Evolutionary conservation across 441 rosid species (phyloP).

Genomic region (Croton setiger): DNA sequence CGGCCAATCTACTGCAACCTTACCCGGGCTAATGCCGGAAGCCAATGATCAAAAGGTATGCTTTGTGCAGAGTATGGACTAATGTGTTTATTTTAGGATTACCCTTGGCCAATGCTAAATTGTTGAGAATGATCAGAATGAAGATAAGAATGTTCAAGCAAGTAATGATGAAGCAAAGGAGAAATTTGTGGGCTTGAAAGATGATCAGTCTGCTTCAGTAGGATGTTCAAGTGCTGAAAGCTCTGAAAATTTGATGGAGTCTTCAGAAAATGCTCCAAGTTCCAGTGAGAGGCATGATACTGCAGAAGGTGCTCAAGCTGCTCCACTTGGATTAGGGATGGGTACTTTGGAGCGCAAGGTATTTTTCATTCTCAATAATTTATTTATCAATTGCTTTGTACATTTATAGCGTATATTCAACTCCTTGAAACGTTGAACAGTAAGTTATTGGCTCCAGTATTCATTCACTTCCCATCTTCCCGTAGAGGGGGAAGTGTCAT

Average conservation of each 20-base stretch:
- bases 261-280: conserved; percentile 32
- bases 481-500: neutral
- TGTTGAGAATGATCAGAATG: conserved; percentile 23
- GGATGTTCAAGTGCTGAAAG: conserved; percentile 29
- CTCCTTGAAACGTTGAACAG: neutral
- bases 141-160: conserved; percentile 24
- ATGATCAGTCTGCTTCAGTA: conserved; percentile 23
- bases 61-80: conserved; percentile 12
- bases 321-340: conserved; percentile 87
- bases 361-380: conserved; percentile 1
- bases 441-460: neutral
- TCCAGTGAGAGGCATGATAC: conserved; percentile 37
- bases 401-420: neutral
- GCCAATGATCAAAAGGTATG: conserved; percentile 45
- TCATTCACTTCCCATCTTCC: neutral
- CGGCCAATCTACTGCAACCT: conserved; percentile 32
- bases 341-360: conserved; percentile 89
- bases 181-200: conserved; percentile 29
- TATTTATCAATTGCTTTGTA: neutral
- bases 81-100: conserved; percentile 5
- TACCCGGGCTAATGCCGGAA: conserved; percentile 25
- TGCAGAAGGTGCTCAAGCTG: conserved; percentile 38
- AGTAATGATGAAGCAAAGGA: conserved; percentile 26
- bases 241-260: conserved; percentile 32
- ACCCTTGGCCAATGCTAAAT: conserved; percentile 18